Evolutionary conservation across 1,139 yeast genomes (phyloP), one percentile per base, ranked within the genome.

Genomic region (Torulaspora pretoriensis): DNA sequence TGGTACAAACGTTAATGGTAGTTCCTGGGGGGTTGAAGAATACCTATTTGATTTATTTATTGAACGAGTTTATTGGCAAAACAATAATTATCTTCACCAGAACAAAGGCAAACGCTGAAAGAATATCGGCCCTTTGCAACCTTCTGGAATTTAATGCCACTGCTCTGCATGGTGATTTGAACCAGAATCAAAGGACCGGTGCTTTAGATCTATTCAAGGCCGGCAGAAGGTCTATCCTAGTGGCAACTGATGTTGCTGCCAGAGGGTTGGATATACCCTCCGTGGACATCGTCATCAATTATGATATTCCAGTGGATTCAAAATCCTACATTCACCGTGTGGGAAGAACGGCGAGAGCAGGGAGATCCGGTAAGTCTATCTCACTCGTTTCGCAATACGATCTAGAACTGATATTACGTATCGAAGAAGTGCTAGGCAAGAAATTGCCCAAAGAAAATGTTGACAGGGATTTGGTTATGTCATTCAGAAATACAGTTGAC

Each of bases 271-370:
- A 92, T 75, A 92, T 92, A 51, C 98, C 98, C 5, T 75, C 84
- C 22, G 98, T 92, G 34, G 98, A 92, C 65, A 74, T 87, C 43
- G 98, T 92, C 39, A 75, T 92, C 50, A 92, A 92, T 67, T 92
- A 88, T 63, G 96, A 90, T 63, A 89, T 92, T 26, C 99, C 98
- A 10, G 92, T 95, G 8, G 97, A 94, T 61, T 89, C 97, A n/a
- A 94, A 94, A 62, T 95, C 97, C 1, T 92, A 94, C 59, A 90
- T 94, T 55, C 98, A 92, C 66, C 77, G 98, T 61, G 98, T 92
- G 14, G 98, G 98, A 27, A 82, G 98, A 72, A 92, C 98, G 23
- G 98, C 98, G 1, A 83, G 98, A 67, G 98, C 98, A 0, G 98
- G 99, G 7, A 77, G 95, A 54, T 80, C 95, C 0, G 99, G 99